These are phyloP conservation scores for Leccinum subspadiceum DNA, from an alignment of 1,284 basidiomycete species.

Conservation along the genomic window DNA sequence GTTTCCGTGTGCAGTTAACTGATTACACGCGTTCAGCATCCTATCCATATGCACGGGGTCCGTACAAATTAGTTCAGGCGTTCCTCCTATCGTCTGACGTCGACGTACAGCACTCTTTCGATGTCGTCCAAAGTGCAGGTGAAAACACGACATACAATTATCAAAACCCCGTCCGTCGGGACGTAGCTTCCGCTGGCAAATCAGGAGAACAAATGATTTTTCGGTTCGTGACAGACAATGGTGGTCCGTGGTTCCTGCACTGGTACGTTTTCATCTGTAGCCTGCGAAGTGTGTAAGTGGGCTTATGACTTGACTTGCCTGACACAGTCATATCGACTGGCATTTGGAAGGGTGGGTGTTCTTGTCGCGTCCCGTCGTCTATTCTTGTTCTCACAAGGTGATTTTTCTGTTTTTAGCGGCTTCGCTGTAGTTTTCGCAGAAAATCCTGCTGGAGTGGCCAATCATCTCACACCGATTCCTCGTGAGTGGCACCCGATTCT, in stretches of 20 bases:
- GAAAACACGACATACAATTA: slow-evolving; percentile 35
- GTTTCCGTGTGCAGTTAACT: not conserved
- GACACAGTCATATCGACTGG: slow-evolving; percentile 45
- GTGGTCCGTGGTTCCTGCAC: slow-evolving; percentile 45
- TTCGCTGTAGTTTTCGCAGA: slow-evolving; percentile 42
- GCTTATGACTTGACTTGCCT: not conserved
- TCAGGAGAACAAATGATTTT: slow-evolving; percentile 31
- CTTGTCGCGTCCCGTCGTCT: not conserved
- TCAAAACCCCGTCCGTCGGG: slow-evolving; percentile 39
- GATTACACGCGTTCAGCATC: slow-evolving; percentile 29
- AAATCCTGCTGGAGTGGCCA: slow-evolving; percentile 21
- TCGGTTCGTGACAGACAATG: slow-evolving; percentile 38
- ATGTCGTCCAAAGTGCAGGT: slow-evolving; percentile 34
- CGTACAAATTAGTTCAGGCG: slow-evolving; percentile 15
- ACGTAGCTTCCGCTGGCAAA: slow-evolving; percentile 30
- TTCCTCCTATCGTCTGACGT: slow-evolving; percentile 6
- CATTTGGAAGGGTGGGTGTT: slow-evolving; percentile 38
- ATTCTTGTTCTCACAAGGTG: not conserved
- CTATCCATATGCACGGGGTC: slow-evolving; percentile 44
- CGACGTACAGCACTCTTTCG: slow-evolving; percentile 31
- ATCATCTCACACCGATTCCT: slow-evolving; percentile 15
- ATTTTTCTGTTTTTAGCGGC: slow-evolving; percentile 25
- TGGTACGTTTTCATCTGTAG: slow-evolving; percentile 31
- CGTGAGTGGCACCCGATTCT: slow-evolving; percentile 10
- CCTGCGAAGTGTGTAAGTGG: not conserved